phyloP scores from a whole-genome alignment of 345 rosid genomes.

The Fremontodendron californicum region DNA sequence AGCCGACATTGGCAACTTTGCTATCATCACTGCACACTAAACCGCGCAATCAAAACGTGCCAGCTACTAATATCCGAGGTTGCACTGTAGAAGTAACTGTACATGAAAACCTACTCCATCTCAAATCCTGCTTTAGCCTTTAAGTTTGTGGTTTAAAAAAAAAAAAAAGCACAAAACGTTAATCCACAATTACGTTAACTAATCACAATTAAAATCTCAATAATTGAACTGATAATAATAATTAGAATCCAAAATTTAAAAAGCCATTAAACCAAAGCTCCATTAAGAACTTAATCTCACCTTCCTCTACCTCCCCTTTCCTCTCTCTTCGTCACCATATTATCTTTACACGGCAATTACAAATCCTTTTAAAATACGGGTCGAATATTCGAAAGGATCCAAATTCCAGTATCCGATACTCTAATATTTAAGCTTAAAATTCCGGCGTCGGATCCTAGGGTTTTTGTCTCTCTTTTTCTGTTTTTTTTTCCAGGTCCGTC shows the following conservation, averaged over 20 bases:
- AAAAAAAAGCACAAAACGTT: conserved; percentile 8
- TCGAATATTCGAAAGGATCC: conserved; percentile 30
- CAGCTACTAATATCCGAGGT: neutral
- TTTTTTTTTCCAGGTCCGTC: neutral
- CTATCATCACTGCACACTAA: neutral
- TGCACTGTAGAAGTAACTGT: neutral
- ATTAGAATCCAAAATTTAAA: neutral
- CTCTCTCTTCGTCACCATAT: conserved; percentile 17
- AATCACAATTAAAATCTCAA: neutral
- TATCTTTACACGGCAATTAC: conserved; percentile 24
- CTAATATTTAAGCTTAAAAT: conserved; percentile 22
- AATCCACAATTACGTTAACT: conserved; percentile 12
- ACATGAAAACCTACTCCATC: neutral
- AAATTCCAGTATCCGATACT: neutral
- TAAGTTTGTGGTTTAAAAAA: neutral
- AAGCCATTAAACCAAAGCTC: neutral
- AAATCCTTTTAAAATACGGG: conserved; percentile 29
- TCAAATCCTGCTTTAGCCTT: too few species aligned
- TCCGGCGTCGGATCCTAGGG: conserved; percentile 28
- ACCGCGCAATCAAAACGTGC: neutral
- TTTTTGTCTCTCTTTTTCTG: neutral
- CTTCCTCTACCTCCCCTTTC: neutral
- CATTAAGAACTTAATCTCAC: conserved; percentile 5
- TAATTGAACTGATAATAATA: neutral
- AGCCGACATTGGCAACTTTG: neutral